Evolutionary conservation across 1,284 basidiomycete genomes (phyloP), one percentile per base, ranked within the genome.

Genomic region (Wallemia ichthyophaga): DNA sequence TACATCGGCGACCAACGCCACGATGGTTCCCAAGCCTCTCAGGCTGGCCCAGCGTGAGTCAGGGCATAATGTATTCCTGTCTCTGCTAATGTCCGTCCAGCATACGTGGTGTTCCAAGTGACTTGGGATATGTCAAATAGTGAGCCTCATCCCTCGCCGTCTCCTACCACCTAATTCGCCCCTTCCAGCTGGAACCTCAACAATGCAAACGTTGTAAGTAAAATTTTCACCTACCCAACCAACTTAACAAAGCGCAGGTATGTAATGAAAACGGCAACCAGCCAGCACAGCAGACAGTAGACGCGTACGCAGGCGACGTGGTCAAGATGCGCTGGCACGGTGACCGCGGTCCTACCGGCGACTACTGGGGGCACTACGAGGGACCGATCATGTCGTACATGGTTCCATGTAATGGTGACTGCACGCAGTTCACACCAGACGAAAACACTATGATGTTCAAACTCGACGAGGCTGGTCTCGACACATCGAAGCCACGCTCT

Each of bases 151-250:
- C 37, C n/a, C 37, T 21, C 7, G 13, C n/a, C 37, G 5, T 21
- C n/a, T 21, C 5, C 37, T 48, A 21, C 7, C 37, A 21, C 11
- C 7, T 19, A 13, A 11, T 15, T n/a, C n/a, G n/a, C n/a, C n/a
- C n/a, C n/a, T n/a, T n/a, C n/a, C 37, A 48, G 37, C 37, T 48
- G 37, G 37, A 48, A 48, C 37, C 37, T 48, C n/a, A 48, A 48
- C 37, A 48, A 5, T 48, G 9, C 37, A 48, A 48, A 48, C 37
- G 37, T 48, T 19, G 37, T 48, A 48, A 11, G 37, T 48, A 21
- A 48, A 48, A 48, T 17, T 48, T 48, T 48, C 37, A 15, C n/a
- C 7, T 17, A 31, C 28, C 28, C 28, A 31, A 31, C 28, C 28
- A 7, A 31, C 28, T 17, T 48, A 11, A 48, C 37, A 48, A 11